These are phyloP conservation scores for Neohortaea acidophila DNA, from an alignment of 495 filamentous ascomycete genomes.

Conservation along the genomic window DNA sequence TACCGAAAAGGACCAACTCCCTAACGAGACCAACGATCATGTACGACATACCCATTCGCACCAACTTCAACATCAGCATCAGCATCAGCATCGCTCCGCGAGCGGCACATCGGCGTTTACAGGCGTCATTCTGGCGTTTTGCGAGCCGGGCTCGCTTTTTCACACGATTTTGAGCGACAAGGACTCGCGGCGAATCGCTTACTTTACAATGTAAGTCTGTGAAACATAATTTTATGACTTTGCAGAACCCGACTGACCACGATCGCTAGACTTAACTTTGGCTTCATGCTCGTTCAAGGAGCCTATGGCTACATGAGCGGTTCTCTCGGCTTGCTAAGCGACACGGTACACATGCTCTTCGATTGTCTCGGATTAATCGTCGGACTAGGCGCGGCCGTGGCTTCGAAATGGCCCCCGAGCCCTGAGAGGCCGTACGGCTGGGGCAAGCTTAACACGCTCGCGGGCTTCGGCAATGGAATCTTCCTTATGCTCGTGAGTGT, in stretches of 20 bases:
- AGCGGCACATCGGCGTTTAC: conserved; percentile 43
- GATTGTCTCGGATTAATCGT: conserved; percentile 88
- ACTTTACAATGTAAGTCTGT: conserved; percentile 72
- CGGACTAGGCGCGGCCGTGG: conserved; percentile 85
- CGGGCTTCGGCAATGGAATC: conserved; percentile 91
- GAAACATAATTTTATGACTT: background rate
- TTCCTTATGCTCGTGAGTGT: conserved; percentile 94
- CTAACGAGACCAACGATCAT: conserved; percentile 12
- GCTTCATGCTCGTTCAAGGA: conserved; percentile 88
- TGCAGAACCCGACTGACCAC: background rate
- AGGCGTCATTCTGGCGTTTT: conserved; percentile 46
- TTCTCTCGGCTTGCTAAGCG: conserved; percentile 82
- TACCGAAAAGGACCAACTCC: conserved; percentile 2
- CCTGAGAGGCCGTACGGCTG: conserved; percentile 84
- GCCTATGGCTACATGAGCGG: conserved; percentile 87
- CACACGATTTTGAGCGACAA: conserved; percentile 78
- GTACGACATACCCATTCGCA: conserved; percentile 18
- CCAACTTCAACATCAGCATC: conserved; percentile 29
- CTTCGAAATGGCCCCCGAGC: conserved; percentile 92
- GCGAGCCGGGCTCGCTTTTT: conserved; percentile 56
- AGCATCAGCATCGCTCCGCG: conserved; percentile 31
- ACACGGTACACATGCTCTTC: conserved; percentile 99
- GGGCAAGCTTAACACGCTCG: conserved; percentile 90
- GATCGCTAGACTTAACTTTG: conserved; percentile 64
- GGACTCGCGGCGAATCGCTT: conserved; percentile 90